These are phyloP conservation scores for Annulohypoxylon moriforme DNA, from an alignment of 495 filamentous ascomycete genomes.

Conservation along the genomic window DNA sequence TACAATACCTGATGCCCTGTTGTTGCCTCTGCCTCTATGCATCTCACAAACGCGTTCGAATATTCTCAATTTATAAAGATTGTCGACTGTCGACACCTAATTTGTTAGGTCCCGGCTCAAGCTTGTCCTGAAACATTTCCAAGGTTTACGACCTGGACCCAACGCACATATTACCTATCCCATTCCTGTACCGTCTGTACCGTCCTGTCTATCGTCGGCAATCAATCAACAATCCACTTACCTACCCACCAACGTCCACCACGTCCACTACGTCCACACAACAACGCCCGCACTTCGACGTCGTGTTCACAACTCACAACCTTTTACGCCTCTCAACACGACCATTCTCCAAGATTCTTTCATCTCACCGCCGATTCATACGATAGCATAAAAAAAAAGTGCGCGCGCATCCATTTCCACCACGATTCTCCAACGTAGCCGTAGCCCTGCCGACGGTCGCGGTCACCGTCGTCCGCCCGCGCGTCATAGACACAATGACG, in stretches of 20 bases:
- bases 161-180: constrained; percentile 19
- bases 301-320: constrained; percentile 8
- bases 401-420: constrained; percentile 25
- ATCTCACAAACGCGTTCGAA: constrained; percentile 26
- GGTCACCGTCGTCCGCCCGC: constrained; percentile 42
- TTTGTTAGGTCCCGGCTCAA: constrained; percentile 27
- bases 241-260: constrained; percentile 27
- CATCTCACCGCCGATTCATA: constrained; percentile 22
- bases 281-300: constrained; percentile 19
- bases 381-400: constrained; percentile 12
- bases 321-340: constrained; percentile 10
- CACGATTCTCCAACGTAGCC: constrained; percentile 22
- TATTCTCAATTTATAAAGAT: constrained; percentile 25
- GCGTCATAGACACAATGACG: constrained; percentile 49
- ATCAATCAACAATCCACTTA: constrained; percentile 28
- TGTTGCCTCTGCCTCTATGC: too few relatives aligned
- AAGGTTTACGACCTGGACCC: constrained; percentile 20
- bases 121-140: constrained; percentile 31
- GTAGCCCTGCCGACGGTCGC: constrained; percentile 35
- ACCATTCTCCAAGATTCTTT: constrained; percentile 9
- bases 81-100: constrained; percentile 15
- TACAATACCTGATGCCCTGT: background rate
- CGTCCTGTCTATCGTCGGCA: constrained; percentile 16
- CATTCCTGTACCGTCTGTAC: constrained; percentile 1
- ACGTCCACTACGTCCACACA: constrained; percentile 16